Base-by-base conservation (phyloP, 345 rosid genomes). In the Rhizophora apiculata region DNA sequence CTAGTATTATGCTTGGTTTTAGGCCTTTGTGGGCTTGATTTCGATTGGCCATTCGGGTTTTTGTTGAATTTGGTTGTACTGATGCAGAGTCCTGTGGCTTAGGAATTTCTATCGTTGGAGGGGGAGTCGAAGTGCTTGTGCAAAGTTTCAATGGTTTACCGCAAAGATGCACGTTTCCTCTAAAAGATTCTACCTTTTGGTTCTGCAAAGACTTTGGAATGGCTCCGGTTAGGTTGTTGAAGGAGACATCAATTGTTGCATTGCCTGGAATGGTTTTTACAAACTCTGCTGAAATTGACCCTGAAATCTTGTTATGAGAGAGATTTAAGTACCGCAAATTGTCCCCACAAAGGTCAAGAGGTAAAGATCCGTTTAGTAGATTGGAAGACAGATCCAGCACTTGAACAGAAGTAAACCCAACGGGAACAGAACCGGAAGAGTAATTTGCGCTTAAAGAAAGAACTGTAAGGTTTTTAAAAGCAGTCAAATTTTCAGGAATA, bases 91-190 rank as follows among this genome's bases (percentile, higher is more conserved):
- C 79, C 18, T 64, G 51, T 60, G 85, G 55, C 71, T 85, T 88
- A 3, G 98, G 98, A 39, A 89, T 91, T 31, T 88, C 98, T 2
- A 76, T 83, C 8, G 86, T 80, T 31, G 94, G 72, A 1, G 98
- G 87, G 20, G 83, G 84, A 62, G 90, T 84, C 20, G 98, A 91
- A 68, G 96, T 96, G 29, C 89, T 84, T 32, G 88, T 79, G 54
- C 98, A 94, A 57, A 86, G 87, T 83, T 84, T 85, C 61, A 94
- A 48, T 20, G 98, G 98, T 76, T 85, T 88, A 59, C 98, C 98
- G 63, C 98, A 94, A 15, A 94, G 77, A 61, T 83, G 88, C 4
- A 60, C 27, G 11, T 94, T 94, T 31, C 97, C 97, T 2, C 78
- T 73, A 52, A 86, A 88, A 22, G 85, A 81, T 60, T 75, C 87